Base-by-base conservation (phyloP, 169 alveolate species). In the Eimeria falciformis region DNA sequence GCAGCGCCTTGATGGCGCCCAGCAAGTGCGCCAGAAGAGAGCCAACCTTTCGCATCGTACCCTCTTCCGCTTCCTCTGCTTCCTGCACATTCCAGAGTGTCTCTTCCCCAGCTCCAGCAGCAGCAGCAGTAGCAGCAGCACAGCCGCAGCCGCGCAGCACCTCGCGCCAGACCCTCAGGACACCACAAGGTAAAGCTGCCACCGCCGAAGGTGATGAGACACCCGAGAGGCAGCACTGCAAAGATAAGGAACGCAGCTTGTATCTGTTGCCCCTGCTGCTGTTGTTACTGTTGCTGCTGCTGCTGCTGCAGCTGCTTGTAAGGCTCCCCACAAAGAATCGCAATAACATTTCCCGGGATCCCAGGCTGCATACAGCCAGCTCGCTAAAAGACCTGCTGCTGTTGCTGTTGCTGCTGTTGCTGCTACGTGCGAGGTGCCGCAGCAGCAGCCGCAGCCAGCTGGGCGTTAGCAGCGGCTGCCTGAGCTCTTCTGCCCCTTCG, bases 391-490 rank as follows among this genome's bases (percentile, higher is more conserved):
- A 17, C 47, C 6, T 23, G 78, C 78, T 66, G 78, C 78, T 66
- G 78, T 45, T 66, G 78, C 78, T 66, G 71, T 27, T 58, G 71
- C 71, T 58, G 71, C 71, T 58, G 71, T 45, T 66, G 78, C 78
- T 17, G 78, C 43, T 66, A n/a, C 7, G 45, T 18, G 78, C 18
- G 11, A 66, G 46, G 17, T 6, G 33, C 45, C 29, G 78, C 78
- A 66, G 78, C 78, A 66, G 78, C 78, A 6, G 78, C 78, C 17
- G 78, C 78, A 66, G 78, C 78, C 78, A 66, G 33, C 29, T 17
- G 0, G 78, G 33, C 33, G 23, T 14, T 9, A 14, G 14, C 21
- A 14, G 58, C 58, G 21, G 6, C 14, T 14, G 29, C 21, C 78
- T 66, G 18, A 66, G 0, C 17, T n/a, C 1, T 6, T 1, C 47